Evolutionary conservation across 1,139 yeast species (phyloP), one percentile per base, ranked within the genome.

Genomic region (Debaryomyces coudertii): DNA sequence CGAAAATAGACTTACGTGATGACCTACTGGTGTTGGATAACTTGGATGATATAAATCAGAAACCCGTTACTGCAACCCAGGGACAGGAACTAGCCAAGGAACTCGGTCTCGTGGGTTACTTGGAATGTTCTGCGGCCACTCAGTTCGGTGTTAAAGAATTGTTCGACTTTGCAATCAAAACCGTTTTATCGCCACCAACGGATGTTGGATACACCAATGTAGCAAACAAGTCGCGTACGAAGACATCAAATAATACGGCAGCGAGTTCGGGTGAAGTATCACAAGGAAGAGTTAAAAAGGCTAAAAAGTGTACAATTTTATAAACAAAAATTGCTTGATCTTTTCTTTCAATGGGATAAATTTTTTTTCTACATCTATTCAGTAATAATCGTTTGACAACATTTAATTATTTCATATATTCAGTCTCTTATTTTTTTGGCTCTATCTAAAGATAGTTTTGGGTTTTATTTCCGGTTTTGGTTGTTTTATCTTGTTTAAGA

Each of bases 121-220:
- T 87, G 53, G 97, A 90, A 69, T 90, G 97, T 66, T 88, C 96
- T 2, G 96, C 97, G n/a, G 87, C 93, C 16, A 86, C 95, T 23
- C 97, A 90, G 66, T 80, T 77, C 49, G 97, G 97, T 22, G 90
- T 85, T 44, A 85, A 85, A 61, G 88, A 85, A 48, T 85, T 90
- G 14, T 90, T 90, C 57, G 96, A 89, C 57, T 83, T 73, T 50
- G 95, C 96, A 15, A 88, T 89, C 42, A 79, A 83, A 56, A 78
- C 84, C 0, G 93, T 86, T 7, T 76, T 85, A 48, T 73, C 77
- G 46, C 87, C 87, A 24, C 85, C 84, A 18, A 54, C 50, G 56
- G 29, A 48, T 18, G 37, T 22, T 29, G 48, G 36, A 24, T 36
- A 36, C 50, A 50, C 51, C 9, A 55, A 51, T 25, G 22, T 20